Conservation (phyloP, 1,284 basidiomycete genomes). For the Sphaerobolus stellatus region DNA sequence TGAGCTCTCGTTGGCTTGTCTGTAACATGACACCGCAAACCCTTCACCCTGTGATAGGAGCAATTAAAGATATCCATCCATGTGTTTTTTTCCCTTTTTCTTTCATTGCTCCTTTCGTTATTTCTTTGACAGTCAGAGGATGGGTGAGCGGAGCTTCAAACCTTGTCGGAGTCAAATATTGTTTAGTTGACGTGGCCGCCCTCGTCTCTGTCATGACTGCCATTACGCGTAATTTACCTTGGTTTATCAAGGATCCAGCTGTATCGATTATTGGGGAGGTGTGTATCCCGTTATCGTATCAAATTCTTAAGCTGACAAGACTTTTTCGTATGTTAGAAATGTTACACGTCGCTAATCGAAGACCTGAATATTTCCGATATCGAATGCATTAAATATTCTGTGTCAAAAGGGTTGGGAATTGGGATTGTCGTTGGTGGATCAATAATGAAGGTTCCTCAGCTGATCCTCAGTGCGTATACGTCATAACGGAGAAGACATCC, state of each 20-base stretch:
- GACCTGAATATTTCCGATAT: conserved; percentile 83
- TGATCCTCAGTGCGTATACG: conserved; percentile 70
- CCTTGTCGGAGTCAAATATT: no score
- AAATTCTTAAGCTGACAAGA: conserved; percentile 4
- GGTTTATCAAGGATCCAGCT: conserved; percentile 79
- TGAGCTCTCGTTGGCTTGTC: no score
- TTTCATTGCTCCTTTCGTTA: no score
- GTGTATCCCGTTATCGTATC: conserved; percentile 21
- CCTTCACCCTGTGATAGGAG: no score
- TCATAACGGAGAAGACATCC: no score
- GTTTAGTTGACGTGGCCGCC: background rate
- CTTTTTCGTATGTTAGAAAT: conserved; percentile 56
- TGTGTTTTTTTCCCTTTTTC: no score
- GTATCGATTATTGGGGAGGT: conserved; percentile 82
- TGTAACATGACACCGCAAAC: no score
- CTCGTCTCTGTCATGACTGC: conserved; percentile 50
- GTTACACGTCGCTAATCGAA: conserved; percentile 88
- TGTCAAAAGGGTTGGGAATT: conserved; percentile 91
- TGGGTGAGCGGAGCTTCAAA: no score
- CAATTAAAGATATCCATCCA: no score
- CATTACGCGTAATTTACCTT: conserved; percentile 75
- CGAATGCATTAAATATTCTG: conserved; percentile 85
- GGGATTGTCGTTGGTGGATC: conserved; percentile 92
- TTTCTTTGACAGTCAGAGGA: no score
- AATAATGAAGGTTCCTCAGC: conserved; percentile 94